phyloP scores from a whole-genome alignment of 1,284 basidiomycete species.

The Phaffia rhodozyma region DNA sequence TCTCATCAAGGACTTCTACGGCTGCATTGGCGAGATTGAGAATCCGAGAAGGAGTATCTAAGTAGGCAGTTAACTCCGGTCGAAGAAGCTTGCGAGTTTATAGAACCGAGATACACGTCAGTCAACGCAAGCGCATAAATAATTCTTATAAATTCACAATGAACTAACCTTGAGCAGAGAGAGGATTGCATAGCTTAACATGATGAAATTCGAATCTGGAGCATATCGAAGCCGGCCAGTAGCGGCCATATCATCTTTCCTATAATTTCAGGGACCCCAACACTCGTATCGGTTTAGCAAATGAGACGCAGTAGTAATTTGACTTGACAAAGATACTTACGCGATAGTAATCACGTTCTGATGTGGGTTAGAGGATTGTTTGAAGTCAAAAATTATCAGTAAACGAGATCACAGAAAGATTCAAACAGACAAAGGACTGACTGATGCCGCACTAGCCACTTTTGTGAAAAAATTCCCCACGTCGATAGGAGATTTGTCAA shows the following conservation, averaged over 20 bases:
- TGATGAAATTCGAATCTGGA: conserved; percentile 84
- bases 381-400: neutral
- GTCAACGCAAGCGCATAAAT: conserved; percentile 21
- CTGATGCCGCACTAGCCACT: conserved; percentile 56
- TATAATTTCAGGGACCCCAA: neutral
- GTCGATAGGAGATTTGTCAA: conserved; percentile 58
- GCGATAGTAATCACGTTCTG: no score
- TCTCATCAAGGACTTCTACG: conserved; percentile 60
- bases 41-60: conserved; percentile 59
- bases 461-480: conserved; percentile 78
- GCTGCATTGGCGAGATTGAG: conserved; percentile 64
- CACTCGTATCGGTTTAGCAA: no score
- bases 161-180: conserved; percentile 66
- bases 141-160: conserved; percentile 28
- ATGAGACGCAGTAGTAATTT: no score
- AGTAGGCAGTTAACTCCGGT: conserved; percentile 63
- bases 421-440: neutral
- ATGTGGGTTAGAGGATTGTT: no score
- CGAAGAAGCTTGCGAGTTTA: conserved; percentile 50
- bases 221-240: conserved; percentile 68
- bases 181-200: conserved; percentile 54
- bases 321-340: no score
- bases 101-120: neutral
- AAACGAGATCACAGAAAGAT: neutral
- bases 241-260: conserved; percentile 55